Base-by-base conservation (phyloP, 352 stramenopile species). In the Phytophthora sansomeana region DNA sequence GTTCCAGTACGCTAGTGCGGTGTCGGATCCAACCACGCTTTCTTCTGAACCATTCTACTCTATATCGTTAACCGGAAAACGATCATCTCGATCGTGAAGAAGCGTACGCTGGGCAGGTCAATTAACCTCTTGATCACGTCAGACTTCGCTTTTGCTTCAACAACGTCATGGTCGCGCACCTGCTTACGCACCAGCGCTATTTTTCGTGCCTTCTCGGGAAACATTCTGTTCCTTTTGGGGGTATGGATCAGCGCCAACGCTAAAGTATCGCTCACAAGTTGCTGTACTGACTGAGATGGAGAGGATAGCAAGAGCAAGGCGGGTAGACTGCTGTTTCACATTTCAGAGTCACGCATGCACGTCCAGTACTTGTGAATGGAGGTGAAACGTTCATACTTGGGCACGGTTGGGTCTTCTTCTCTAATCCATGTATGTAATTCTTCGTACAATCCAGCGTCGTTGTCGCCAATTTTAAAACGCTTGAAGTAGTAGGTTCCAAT, bases 261-360 rank as follows among this genome's bases (percentile, higher is more conserved):
- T 67, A 35, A 67, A 60, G 19, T 67, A 67, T 6, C 59, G 41
- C n/a, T 67, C 59, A 14, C 59, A 67, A 5, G 58, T 66, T 17
- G 48, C 48, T 3, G 39, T 66, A n/a, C 56, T 67, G 4, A 48
- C 49, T 3, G n/a, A 49, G 28, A 60, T 50, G 21, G 48, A 47
- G 11, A 67, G 32, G 4, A 67, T 21, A 14, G 19, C 4, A 13
- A 55, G 26, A 10, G 32, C 39, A 47, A 60, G 24, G 17, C 30
- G 3, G 58, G 48, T 8, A 59, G 38, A 29, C 58, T 66, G 48
- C 48, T 53, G 5, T 26, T 16, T 7, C 13, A 39, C 19, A 58
- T 66, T 5, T 58, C 39, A 13, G 13, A 14, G 0, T 17, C 6
- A n/a, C n/a, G n/a, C 43, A 63, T 41, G 33, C 8, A 55, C 1